Percentiles rank a stretch among this genome's conserved stretches.
These are phyloP conservation scores for Entoloma clypeatum DNA, from an alignment of 1,284 basidiomycete species.

Conservation along the genomic window DNA sequence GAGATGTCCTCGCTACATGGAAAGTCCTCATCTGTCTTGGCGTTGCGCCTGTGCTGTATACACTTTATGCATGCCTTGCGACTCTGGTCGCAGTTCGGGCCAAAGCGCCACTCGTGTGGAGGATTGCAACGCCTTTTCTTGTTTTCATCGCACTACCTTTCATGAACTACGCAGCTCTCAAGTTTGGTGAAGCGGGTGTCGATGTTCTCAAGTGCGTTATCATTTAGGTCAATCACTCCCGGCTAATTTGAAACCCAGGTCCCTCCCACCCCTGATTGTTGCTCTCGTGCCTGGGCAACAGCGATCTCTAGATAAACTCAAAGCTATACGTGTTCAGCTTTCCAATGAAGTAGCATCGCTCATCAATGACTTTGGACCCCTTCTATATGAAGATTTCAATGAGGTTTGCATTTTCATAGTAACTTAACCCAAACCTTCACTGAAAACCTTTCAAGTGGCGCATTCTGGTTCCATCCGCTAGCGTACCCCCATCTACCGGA, in stretches of 20 bases:
- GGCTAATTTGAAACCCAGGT: conserved; percentile 53
- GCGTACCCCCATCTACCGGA: conserved; percentile 73
- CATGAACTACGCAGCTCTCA: conserved; percentile 92
- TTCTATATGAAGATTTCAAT: conserved; percentile 87
- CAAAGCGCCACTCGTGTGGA: conserved; percentile 59
- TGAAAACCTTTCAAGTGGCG: conserved; percentile 51
- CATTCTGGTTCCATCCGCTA: conserved; percentile 79
- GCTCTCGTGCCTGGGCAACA: conserved; percentile 92
- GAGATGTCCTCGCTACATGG: conserved; percentile 97
- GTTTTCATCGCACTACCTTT: conserved; percentile 78
- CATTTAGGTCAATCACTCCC: conserved; percentile 32
- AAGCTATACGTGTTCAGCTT: conserved; percentile 75
- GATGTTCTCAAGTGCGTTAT: conserved; percentile 90
- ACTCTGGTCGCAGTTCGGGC: conserved; percentile 74
- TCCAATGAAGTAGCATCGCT: conserved; percentile 85
- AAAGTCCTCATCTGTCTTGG: conserved; percentile 96
- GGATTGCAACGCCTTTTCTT: conserved; percentile 77
- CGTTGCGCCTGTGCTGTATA: conserved; percentile 85
- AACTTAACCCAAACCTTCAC: background rate
- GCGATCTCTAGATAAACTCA: conserved; percentile 76
- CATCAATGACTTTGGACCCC: conserved; percentile 89
- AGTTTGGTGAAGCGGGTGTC: conserved; percentile 98
- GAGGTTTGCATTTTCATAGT: conserved; percentile 45
- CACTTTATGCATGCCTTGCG: conserved; percentile 79
- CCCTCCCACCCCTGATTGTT: conserved; percentile 87